Base-by-base conservation (phyloP, 805 yeast genomes). In the Kluyveromyces aestuarii region DNA sequence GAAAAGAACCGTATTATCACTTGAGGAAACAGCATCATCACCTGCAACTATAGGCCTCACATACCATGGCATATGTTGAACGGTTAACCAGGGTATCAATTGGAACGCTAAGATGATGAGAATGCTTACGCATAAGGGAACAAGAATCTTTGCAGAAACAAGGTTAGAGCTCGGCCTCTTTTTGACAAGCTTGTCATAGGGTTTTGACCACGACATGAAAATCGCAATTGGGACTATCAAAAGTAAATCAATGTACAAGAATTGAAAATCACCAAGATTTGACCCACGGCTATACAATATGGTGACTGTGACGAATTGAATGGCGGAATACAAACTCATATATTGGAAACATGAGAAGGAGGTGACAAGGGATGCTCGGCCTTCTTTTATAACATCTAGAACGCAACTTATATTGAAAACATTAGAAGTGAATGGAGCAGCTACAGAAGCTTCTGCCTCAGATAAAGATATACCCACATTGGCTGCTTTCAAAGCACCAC, bases 361-460 rank as follows among this genome's bases (percentile, higher is more conserved):
- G 1, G 99, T 93, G 17, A 90, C 96, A 61, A 93, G 72, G 18
- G 97, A 84, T 1, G 96, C 95, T 52, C 99, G 75, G 4, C 99
- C 99, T 64, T 93, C 98, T 58, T 80, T 82, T 50, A 93, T 87
- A 3, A 93, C 93, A 62, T 87, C 88, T 55, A 88, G 70, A 21
- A 91, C 96, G 71, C 99, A 93, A 2, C 96, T 80, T 40, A 93
- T 89, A 55, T 93, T 96, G 68, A 95, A 93, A 1, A 77, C 65
- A 40, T 95, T 76, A 1, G 96, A 87, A 0, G 99, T 93, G 64
- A 93, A 93, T 2, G 99, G 99, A 0, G 99, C 99, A 0, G 99
- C 99, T 16, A 93, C 97, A 2, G 96, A 86, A 0, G 99, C 99
- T 63, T 93, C 99, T 0, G 98, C 99, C 64, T 93, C 99, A 27